phyloP scores from a whole-genome alignment of 257 asterid species.

The Solanum verrucosum region DNA sequence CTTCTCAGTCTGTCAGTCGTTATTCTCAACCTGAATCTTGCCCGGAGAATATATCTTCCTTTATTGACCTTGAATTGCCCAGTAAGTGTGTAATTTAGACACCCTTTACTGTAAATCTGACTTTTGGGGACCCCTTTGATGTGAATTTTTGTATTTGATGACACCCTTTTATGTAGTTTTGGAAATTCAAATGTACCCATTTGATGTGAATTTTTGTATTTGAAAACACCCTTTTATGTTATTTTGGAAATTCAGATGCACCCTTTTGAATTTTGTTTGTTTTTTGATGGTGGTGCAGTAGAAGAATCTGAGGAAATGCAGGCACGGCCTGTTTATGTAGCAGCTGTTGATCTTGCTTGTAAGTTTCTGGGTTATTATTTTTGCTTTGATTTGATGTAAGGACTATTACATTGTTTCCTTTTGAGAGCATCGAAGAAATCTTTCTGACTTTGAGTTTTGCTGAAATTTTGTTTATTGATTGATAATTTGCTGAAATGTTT shows the following conservation, averaged over 20 bases:
- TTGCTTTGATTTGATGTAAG: not conserved
- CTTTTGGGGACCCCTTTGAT: not conserved
- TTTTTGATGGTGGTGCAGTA: conserved; percentile 41
- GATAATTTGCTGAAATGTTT: not conserved
- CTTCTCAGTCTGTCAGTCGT: conserved; percentile 51
- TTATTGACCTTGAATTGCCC: conserved; percentile 83
- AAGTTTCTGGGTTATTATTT: conserved; percentile 23
- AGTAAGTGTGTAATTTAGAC: conserved; percentile 21
- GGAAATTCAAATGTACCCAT: not conserved
- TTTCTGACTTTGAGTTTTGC: not conserved
- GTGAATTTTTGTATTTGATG: not conserved
- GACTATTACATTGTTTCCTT: not conserved
- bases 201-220: not conserved
- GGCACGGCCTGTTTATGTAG: conserved; percentile 91
- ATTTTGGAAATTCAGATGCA: not conserved
- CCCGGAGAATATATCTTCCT: conserved; percentile 74
- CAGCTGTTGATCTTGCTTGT: conserved; percentile 91
- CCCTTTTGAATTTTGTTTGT: not conserved
- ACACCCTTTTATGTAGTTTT: not conserved
- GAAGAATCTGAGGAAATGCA: conserved; percentile 80
- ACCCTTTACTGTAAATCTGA: not conserved
- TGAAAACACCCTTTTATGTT: not conserved
- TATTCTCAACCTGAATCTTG: conserved; percentile 72
- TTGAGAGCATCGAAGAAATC: not conserved
- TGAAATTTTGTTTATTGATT: not conserved